Evolutionary conservation across 331 rosid genomes (phyloP).

Genomic region (Telfairia occidentalis): DNA sequence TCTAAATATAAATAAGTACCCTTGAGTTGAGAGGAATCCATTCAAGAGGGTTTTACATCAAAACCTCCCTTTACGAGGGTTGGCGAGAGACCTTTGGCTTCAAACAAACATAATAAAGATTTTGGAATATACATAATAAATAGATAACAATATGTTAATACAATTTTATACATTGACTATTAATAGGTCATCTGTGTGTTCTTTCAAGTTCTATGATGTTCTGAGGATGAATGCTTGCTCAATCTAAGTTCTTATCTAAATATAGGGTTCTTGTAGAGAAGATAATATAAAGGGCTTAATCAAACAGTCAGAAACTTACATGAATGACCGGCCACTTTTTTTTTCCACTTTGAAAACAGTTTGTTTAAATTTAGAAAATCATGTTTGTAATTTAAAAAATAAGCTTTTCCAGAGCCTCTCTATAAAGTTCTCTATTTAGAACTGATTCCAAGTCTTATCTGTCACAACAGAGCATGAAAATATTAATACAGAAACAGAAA

Average conservation of each 20-base stretch:
- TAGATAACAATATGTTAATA: background rate
- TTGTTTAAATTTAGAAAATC: background rate
- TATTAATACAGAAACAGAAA: background rate
- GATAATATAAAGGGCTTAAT: background rate
- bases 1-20: no score
- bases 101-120: background rate
- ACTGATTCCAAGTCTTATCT: background rate
- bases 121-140: background rate
- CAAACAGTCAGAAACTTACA: background rate
- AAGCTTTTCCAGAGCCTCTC: no score
- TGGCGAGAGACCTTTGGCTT: background rate
- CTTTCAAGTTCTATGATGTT: background rate
- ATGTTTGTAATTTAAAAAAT: background rate
- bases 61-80: no score
- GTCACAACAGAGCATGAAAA: background rate
- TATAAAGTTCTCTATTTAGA: background rate
- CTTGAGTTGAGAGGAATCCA: no score
- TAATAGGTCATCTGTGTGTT: background rate
- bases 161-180: background rate
- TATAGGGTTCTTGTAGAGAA: background rate
- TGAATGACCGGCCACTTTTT: no score
- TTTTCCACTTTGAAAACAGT: no score
- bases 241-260: background rate
- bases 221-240: background rate
- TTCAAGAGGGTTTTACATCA: no score